Evolutionary conservation across 257 asterid species (phyloP), one percentile per base, ranked within the genome.

Genomic region (Rehmannia glutinosa): DNA sequence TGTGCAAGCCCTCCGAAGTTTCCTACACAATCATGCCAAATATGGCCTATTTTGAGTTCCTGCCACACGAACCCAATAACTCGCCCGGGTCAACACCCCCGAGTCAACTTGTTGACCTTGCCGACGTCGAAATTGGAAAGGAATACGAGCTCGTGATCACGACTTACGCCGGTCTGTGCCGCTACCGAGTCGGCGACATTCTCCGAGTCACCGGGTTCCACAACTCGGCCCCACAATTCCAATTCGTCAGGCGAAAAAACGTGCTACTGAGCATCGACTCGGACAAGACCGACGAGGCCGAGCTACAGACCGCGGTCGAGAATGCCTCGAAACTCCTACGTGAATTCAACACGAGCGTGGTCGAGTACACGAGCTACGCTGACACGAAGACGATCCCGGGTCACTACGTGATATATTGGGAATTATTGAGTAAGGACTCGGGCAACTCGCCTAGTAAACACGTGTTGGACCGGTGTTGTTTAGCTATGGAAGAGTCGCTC

Each of bases 201-300:
- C 96, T 94, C 51, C 90, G 97, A 5, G 97, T 94, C 79, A 89
- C 95, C 32, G 97, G 97, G 41, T 94, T 85, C 74, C 97, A 94
- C 66, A 94, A 94, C 73, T 74, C 91, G 1, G 91, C 96, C 2
- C 97, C 97, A 1, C 97, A 89, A 51, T 94, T 94, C 81, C 95
- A 84, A 10, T 91, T 94, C 62, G 93, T 94, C 52, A 68, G 99
- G 59, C 79, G 99, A 0, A 94, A 94, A 32, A 94, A 94, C 32
- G 97, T 88, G 17, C 64, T 94, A 2, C 76, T 94, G 19, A 91
- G 99, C 78, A 88, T 94, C 6, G 99, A 93, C 74, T 74, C 97
- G 2, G 99, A 93, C 80, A 93, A 93, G 70, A 93, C 99, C 0
- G 97, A 94, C 49, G 97, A 94, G 78, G 96, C 96, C 2, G 99